Base-by-base conservation (phyloP, 768 basidiomycete genomes). In the Terana coerulea region DNA sequence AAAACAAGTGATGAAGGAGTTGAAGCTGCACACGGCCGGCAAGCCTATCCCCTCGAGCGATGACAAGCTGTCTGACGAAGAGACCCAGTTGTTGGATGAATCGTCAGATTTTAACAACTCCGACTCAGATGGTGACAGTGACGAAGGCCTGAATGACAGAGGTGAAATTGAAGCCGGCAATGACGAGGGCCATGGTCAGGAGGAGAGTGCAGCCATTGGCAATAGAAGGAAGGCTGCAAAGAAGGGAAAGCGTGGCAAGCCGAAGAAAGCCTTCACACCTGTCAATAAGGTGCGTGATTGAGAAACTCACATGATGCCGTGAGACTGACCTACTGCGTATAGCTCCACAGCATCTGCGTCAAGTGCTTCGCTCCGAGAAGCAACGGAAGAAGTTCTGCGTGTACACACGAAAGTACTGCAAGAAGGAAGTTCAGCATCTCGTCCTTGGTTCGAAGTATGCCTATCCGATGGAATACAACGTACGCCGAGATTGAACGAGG, bases 401-500 rank as follows among this genome's bases (percentile, higher is more conserved):
- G 15, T 25, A 41, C 5, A 10, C 22, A n/a, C 26, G 39, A 31
- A 19, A 41, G 12, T 40, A 28, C 15, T 41, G 37, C 24, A 4
- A 5, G 2, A 12, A 25, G 3, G 49, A 31, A 3, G 28, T 19
- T 5, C 22, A 50, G 17, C 5, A 3, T 7, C 40, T 50, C 3
- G 28, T 30, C 5, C 40, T 30, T 14, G n/a, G 33, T 50, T 17
- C 39, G 29, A 15, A 28, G 39, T 28, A 50, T 50, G 49, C 49
- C 40, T 8, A 50, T 50, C 30, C 40, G 49, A 3, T 50, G 49
- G 49, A 50, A 50, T 34, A 50, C 49, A 29, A 33, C 15, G 12
- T 21, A 41, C 14, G 49, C 49, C 10, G 49, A 50, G 35, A 17
- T 40, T 15, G 39, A 41, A 14, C 28, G 49, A 2, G 49, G 11